A percentile compares a stretch with the other conserved stretches of the same genome.
Evolutionary conservation across 495 filamentous ascomycete species (phyloP).

Genomic region (Copromyces sp.): DNA sequence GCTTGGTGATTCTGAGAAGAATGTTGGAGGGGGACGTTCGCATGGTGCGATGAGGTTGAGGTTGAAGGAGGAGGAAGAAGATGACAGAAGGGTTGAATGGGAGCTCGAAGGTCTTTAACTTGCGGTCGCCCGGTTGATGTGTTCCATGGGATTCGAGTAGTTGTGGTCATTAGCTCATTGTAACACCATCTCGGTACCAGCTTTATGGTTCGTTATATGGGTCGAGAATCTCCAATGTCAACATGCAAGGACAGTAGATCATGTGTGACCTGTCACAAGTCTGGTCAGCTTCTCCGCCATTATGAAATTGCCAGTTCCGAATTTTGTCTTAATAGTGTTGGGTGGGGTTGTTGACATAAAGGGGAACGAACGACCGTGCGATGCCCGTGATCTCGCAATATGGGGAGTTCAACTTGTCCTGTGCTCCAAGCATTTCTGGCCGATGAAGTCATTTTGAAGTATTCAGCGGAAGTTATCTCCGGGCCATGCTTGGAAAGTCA

Average conservation of each 20-base stretch:
- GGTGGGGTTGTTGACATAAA: not conserved
- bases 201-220: not conserved
- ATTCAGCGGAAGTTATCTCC: not conserved
- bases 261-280: too few relatives aligned
- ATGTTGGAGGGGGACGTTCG: not conserved
- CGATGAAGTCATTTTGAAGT: not conserved
- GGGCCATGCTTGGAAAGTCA: not conserved
- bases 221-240: not conserved
- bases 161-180: not conserved
- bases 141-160: not conserved
- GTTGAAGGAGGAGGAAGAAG: not conserved
- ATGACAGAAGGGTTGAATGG: not conserved
- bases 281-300: not conserved
- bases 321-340: not conserved
- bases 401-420: too few relatives aligned
- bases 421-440: not conserved
- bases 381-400: not conserved
- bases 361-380: not conserved
- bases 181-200: not conserved
- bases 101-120: not conserved
- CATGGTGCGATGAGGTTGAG: not conserved
- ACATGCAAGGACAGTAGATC: too few relatives aligned
- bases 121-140: not conserved
- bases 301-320: too few relatives aligned
- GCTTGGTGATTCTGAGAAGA: not conserved